Base-by-base conservation (phyloP, 768 basidiomycete species). In the Phaeotremella skinneri region DNA sequence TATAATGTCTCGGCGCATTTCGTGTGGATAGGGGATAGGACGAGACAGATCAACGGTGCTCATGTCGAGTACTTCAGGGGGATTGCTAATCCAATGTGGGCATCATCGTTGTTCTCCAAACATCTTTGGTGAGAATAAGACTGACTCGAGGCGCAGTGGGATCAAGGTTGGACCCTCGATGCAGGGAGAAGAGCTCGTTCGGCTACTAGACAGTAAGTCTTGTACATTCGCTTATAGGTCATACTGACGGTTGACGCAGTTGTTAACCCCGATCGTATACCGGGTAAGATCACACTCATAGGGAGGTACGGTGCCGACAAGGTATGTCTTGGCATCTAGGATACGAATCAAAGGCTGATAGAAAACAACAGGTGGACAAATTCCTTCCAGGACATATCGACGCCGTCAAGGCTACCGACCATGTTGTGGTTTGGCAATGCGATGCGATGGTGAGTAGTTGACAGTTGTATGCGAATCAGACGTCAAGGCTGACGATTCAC, bases 21-120 rank as follows among this genome's bases (percentile, higher is more conserved):
- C 78, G 77, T 97, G 50, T 99, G 94, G 94, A 90, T 99, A 54
- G 94, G 94, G 0, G 96, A 99, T 78, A 85, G 94, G 52, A 99
- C 94, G 3, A 81, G 94, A 39, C 90, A 94, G 77, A 80, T 98
- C 0, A 83, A 85, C 47, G 91, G 92, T 5, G 96, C 92, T 2
- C 96, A 99, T 74, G 86, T 97, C 30, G 94, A 98, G 79, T 79
- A 72, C 55, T 77, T 77, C 57, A 45, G 76, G 32, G 76, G 76
- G 6, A 73, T 77, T 41, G 67, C 67, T 9, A 77, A 77, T 51
- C 76, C 76, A 1, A 75, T 77, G 68, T 73, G 48, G 63, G 71
- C 49, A 14, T 4, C 26, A 20, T 30, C 30, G 31, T 31, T 11
- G 11, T n/a, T 26, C n/a, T 29, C 42, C 29, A 16, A 16, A 0